Base-by-base conservation (phyloP, 1,284 basidiomycete genomes). In the Ceraceosorus guamensis region DNA sequence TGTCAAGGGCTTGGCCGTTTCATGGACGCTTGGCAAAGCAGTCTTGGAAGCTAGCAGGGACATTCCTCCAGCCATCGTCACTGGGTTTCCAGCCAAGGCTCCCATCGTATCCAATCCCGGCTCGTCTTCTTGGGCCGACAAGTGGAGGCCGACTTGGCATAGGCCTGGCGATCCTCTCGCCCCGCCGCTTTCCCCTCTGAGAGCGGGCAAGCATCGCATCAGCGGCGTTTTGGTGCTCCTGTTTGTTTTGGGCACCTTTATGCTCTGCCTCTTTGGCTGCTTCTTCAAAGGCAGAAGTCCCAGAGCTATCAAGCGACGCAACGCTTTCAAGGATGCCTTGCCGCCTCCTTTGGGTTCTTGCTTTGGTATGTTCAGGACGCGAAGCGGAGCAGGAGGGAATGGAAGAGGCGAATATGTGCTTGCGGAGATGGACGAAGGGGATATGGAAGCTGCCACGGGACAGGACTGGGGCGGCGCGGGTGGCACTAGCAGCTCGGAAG, bases 21-120 rank as follows among this genome's bases (percentile, higher is more conserved):
- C 85, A 67, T 98, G 93, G 93, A 97, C 93, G 3, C 81, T 98
- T 33, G 93, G 95, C 47, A 97, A 97, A 77, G 96, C 97, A 85
- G 91, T 98, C 0, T 82, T 97, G 39, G 93, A 97, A 78, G 93
- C 93, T 8, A 90, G 87, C 78, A 88, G 56, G 24, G 68, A 70
- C 41, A 65, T 74, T 44, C 61, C 66, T 0, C 61, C 61, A 6
- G 59, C 61, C n/a, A 65, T 63, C 37, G 33, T 18, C n/a, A 30
- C n/a, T 33, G 56, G 47, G 13, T n/a, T 39, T 24, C 32, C 31
- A 10, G 39, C 37, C 11, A 35, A 18, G 33, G 48, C 44, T 6
- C 16, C 48, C n/a, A 24, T 32, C 46, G 48, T 30, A 48, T 4
- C 18, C 18, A 16, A 18, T 6, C 33, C 46, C 6, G 39, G 45